Evolutionary conservation across 768 basidiomycete genomes (phyloP), one percentile per base, ranked within the genome.

Genomic region (Hericium coralloides): DNA sequence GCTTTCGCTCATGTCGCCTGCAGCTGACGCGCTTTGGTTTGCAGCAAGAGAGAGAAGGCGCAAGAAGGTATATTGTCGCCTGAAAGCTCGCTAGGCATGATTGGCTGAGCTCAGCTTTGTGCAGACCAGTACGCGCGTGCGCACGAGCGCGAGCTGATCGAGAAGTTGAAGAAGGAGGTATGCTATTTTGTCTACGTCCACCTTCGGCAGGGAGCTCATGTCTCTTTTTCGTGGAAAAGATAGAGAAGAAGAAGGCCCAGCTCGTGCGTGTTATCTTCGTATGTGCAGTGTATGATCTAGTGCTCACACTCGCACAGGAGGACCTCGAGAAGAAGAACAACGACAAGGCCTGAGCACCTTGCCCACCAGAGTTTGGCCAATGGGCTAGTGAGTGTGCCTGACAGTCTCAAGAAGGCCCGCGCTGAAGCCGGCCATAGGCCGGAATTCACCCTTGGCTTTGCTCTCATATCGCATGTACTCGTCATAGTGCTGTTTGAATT

Each of bases 31-130:
- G 10, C 38, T 37, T 20, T 31, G 31, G 55, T 58, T 43, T 68
- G 38, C 68, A 89, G 87, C 64, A 81, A 82, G 70, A 88, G 81
- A 70, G 87, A 89, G 69, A 83, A 79, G 66, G 87, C 86, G 18
- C 79, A 86, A 53, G 87, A 89, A 72, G 76, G 80, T 76, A 58
- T 37, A 64, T 22, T 3, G 57, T 67, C 69, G 12, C 14, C n/a
- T 15, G 8, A 22, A n/a, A 23, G 15, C 36, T 20, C 12, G 5
- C n/a, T 15, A 4, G 5, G 43, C 20, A 36, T 7, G 7, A 7
- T 0, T 49, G 53, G 37, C n/a, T 64, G 15, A 63, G 59, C 17
- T 61, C 57, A 49, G 36, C 31, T 31, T 25, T 18, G 49, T 38
- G 38, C 61, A 89, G 87, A 87, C 57, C 78, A 87, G 71, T 89